These are phyloP conservation scores for Entomortierella parvispora DNA, from an alignment of 192 early-diverging fungal species.

Conservation along the genomic window DNA sequence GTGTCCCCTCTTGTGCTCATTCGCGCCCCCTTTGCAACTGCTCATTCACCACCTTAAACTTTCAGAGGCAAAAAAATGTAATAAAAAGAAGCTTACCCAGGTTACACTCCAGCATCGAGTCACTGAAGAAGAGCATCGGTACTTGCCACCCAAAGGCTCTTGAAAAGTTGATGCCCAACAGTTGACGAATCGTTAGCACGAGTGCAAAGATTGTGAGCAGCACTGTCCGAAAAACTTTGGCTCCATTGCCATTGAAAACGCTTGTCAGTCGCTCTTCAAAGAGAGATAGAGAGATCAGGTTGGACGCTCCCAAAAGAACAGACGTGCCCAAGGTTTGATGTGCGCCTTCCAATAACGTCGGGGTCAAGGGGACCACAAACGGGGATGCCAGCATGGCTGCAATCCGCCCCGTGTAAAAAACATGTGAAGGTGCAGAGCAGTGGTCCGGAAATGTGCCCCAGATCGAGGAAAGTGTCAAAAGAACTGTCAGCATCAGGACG, in stretches of 20 bases:
- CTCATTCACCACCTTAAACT: too few species aligned
- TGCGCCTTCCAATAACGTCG: conserved; percentile 7
- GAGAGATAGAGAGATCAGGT: conserved; percentile 56
- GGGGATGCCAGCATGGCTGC: conserved; percentile 24
- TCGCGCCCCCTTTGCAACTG: too few species aligned
- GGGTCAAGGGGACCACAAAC: conserved; percentile 26
- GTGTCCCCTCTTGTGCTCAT: too few species aligned
- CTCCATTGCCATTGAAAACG: conserved; percentile 38
- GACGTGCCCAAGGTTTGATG: conserved; percentile 20
- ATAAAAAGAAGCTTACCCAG: conserved; percentile 52
- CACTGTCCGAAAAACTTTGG: conserved; percentile 47
- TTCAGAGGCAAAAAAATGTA: not conserved
- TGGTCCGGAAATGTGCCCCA: conserved; percentile 27
- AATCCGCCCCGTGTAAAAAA: conserved; percentile 15
- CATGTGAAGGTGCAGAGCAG: conserved; percentile 29
- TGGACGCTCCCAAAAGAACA: conserved; percentile 47
- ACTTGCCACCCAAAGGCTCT: conserved; percentile 59
- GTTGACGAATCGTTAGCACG: conserved; percentile 35
- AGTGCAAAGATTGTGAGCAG: conserved; percentile 30
- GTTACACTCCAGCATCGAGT: conserved; percentile 62
- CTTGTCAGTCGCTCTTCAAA: conserved; percentile 62
- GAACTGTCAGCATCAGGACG: conserved; percentile 16
- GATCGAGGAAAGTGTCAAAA: conserved; percentile 11
- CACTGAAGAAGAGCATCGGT: conserved; percentile 60
- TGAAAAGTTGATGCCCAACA: conserved; percentile 56